phyloP scores from a whole-genome alignment of 2,329 filamentous ascomycete genomes.

The Talaromyces sp. region DNA sequence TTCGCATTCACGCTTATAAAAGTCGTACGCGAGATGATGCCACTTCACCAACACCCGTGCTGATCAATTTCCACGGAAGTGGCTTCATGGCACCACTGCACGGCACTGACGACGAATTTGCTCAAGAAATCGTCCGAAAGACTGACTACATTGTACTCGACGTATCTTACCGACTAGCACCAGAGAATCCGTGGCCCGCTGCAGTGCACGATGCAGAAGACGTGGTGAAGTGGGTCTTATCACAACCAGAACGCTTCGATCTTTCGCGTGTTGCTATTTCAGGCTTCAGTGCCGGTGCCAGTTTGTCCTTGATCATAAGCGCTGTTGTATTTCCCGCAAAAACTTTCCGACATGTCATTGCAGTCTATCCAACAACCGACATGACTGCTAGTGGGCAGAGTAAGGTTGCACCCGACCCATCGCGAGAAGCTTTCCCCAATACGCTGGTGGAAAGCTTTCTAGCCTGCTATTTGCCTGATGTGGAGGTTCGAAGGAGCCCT shows the following conservation, averaged over 20 bases:
- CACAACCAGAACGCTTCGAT: not conserved
- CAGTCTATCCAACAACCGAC: constrained; percentile 4
- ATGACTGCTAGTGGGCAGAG: not conserved
- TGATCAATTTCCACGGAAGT: constrained; percentile 23
- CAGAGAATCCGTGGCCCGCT: constrained; percentile 34
- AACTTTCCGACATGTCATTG: constrained; percentile 3
- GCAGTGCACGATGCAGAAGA: constrained; percentile 35
- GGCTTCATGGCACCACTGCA: constrained; percentile 20
- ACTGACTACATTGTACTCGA: constrained; percentile 29
- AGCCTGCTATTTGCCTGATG: too few relatives aligned
- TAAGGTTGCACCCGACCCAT: constrained; percentile 3
- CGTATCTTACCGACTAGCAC: constrained; percentile 32
- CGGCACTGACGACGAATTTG: constrained; percentile 17
- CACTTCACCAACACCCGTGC: constrained; percentile 11
- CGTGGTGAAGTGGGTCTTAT: constrained; percentile 16
- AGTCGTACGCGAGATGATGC: not conserved
- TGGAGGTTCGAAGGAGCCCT: too few relatives aligned
- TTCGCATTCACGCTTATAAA: constrained; percentile 18
- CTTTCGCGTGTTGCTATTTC: constrained; percentile 1
- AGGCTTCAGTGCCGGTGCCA: constrained; percentile 5
- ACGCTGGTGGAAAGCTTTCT: too few relatives aligned
- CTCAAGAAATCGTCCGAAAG: constrained; percentile 4
- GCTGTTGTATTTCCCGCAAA: not conserved
- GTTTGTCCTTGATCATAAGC: not conserved
- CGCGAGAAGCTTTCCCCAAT: too few relatives aligned